Base-by-base conservation (phyloP, 129 eudicot species). In the Silybum marianum region DNA sequence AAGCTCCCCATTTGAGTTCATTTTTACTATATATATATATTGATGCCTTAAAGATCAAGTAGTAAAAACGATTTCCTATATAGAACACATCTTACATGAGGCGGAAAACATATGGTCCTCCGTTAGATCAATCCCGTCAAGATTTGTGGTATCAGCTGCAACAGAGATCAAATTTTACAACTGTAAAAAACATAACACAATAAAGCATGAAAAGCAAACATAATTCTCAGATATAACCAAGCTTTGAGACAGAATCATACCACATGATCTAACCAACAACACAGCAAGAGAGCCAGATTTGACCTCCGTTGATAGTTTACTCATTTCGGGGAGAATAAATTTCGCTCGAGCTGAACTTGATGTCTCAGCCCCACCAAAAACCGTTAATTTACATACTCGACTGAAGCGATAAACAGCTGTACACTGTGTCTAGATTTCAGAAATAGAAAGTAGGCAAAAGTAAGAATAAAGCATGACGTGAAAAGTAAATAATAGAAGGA, bases 301-400 rank as follows among this genome's bases (percentile, higher is more conserved):
- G 81, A 86, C 80, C 73, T 96, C 98, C 72, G 54, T 84, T 77
- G 93, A 86, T 70, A 96, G 87, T 80, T 90, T 93, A 42, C 84
- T 87, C 73, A 96, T 88, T 78, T 96, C 99, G 69, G 99, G 99
- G 26, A 96, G 91, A 69, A 91, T 86, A 82, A 93, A 96, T 22
- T 81, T 87, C 19, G 88, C 91, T 75, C 73, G 89, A 83, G 88
- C 88, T 77, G 84, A 80, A 75, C 81, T 78, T 13, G 39, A 79
- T 73, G 74, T 82, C 70, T 91, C 93, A 62, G 66, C 86, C 83
- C 85, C 88, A 80, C 81, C 79, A 80, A 79, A 81, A 44, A 80
- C 46, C 4, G 91, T 90, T 78, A 93, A 80, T 58, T 86, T 81
- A 75, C 91, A 84, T 82, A 74, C 90, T 84, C 92, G 92, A 74